Evolutionary conservation across 495 filamentous ascomycete species (phyloP), one percentile per base, ranked within the genome.

Genomic region (Rostrohypoxylon terebratum): DNA sequence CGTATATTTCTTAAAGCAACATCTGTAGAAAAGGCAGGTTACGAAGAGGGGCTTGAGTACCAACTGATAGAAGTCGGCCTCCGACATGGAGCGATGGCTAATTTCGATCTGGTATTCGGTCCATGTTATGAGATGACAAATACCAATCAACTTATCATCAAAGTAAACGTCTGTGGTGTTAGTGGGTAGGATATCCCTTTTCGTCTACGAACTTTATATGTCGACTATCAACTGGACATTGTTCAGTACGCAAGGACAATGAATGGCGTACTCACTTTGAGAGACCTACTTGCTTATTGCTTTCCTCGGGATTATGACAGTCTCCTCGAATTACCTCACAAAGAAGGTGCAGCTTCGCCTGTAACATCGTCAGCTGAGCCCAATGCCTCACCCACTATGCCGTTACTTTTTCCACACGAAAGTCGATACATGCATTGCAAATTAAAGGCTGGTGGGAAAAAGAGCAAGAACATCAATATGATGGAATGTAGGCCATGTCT

Each of bases 211-310:
- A 9, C 34, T 14, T 18, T 59, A 25, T 59, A 13, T 25, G 33
- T 69, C 28, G 60, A 63, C n/a, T 70, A 60, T 25, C 44, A 44
- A 6, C 14, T 70, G 21, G 67, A 70, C 25, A 54, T 70, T 18
- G 54, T 64, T 28, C 34, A 20, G 10, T 59, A 59, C 10, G 60
- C 67, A 53, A 64, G 25, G 31, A 55, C 16, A 47, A 59, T 34
- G 6, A 45, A 33, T 3, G 67, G 54, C 1, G 1, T 59, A 2
- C 60, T 64, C 20, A 69, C 31, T 13, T 42, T 63, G 5, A 69
- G 51, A n/a, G 59, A 69, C 4, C 1, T 63, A 50, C 33, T 63
- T 33, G 40, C 40, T 5, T 58, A 63, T 13, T 63, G 66, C 14
- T 63, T 69, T 8, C 66, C 66, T 11, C 50, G 42, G 9, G 6